Evolutionary conservation across 31 red algal genomes (phyloP).

Genomic region (Odonthalia washingtoniensis): DNA sequence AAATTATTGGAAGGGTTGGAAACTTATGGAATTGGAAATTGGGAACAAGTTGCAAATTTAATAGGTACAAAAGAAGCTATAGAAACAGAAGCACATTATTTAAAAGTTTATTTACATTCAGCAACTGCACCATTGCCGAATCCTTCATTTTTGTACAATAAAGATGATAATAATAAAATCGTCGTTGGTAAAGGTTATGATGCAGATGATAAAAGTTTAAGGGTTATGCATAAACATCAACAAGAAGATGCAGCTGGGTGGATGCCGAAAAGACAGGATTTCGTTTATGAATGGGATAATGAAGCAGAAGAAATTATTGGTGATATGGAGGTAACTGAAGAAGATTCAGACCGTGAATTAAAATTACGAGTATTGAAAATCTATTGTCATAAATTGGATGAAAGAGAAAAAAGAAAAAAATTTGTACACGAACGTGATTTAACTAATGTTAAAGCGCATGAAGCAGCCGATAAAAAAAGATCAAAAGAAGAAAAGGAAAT

Average conservation of each 20-base stretch:
- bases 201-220: conserved; percentile 77
- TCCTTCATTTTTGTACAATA: conserved; percentile 20
- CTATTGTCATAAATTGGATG: conserved; percentile 82
- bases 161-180: conserved; percentile 23
- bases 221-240: conserved; percentile 96
- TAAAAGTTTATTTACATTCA: conserved; percentile 71
- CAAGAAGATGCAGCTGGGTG: conserved; percentile 95
- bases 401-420: conserved; percentile 74
- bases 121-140: conserved; percentile 74
- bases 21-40: conserved; percentile 91
- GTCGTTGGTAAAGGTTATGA: conserved; percentile 43
- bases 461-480: conserved; percentile 68
- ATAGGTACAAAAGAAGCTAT: conserved; percentile 65
- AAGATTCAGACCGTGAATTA: conserved; percentile 85
- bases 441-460: conserved; percentile 71
- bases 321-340: conserved; percentile 86
- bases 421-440: conserved; percentile 83
- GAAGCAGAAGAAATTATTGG: conserved; percentile 95
- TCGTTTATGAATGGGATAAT: conserved; percentile 98
- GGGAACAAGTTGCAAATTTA: conserved; percentile 85
- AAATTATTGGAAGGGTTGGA: conserved; percentile 90
- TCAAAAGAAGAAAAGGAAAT: conserved; percentile 82
- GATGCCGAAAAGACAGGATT: conserved; percentile 95
- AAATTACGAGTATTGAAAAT: conserved; percentile 89
- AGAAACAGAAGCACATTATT: conserved; percentile 80